These are phyloP conservation scores for Globisporangium apiculatum DNA, from an alignment of 352 stramenopile species.

Conservation along the genomic window DNA sequence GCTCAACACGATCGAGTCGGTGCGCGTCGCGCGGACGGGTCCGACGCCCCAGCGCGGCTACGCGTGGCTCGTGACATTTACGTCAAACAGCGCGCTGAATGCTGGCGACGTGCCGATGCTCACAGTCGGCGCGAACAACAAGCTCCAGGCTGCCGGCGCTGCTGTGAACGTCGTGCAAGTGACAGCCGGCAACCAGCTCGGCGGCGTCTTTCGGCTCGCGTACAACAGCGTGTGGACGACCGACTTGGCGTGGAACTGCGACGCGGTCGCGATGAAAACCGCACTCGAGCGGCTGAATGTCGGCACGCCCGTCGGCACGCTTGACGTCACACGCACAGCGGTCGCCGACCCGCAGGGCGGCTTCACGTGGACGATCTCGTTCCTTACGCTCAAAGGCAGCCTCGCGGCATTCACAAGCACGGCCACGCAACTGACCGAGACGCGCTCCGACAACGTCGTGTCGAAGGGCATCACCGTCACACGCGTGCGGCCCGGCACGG, in stretches of 20 bases:
- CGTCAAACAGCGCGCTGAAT: slow-evolving; percentile 39
- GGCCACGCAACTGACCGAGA: slow-evolving; percentile 36
- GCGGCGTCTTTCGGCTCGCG: slow-evolving; percentile 51
- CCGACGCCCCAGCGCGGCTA: slow-evolving; percentile 56
- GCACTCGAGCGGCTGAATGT: slow-evolving; percentile 34
- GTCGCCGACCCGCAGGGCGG: slow-evolving; percentile 76
- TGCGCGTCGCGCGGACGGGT: slow-evolving; percentile 47
- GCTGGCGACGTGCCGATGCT: slow-evolving; percentile 52
- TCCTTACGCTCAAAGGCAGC: slow-evolving; percentile 65
- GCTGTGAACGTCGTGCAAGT: slow-evolving; percentile 26
- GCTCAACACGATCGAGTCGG: slow-evolving; percentile 50
- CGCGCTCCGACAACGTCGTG: slow-evolving; percentile 30
- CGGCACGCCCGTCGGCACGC: slow-evolving; percentile 24
- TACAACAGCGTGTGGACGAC: slow-evolving; percentile 45
- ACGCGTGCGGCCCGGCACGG: slow-evolving; percentile 31
- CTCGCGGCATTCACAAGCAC: slow-evolving; percentile 27
- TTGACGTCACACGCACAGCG: slow-evolving; percentile 54
- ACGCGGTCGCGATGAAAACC: slow-evolving; percentile 55
- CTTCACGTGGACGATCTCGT: slow-evolving; percentile 94
- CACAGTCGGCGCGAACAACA: slow-evolving; percentile 31
- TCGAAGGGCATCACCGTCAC: slow-evolving; percentile 48
- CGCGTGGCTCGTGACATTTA: slow-evolving; percentile 78
- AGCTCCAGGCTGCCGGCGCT: slow-evolving; percentile 29
- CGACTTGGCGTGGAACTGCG: slow-evolving; percentile 76
- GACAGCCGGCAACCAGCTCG: slow-evolving; percentile 56